Evolutionary conservation across 345 rosid genomes (phyloP), one percentile per base, ranked within the genome.

Genomic region (Carallia pectinifolia): DNA sequence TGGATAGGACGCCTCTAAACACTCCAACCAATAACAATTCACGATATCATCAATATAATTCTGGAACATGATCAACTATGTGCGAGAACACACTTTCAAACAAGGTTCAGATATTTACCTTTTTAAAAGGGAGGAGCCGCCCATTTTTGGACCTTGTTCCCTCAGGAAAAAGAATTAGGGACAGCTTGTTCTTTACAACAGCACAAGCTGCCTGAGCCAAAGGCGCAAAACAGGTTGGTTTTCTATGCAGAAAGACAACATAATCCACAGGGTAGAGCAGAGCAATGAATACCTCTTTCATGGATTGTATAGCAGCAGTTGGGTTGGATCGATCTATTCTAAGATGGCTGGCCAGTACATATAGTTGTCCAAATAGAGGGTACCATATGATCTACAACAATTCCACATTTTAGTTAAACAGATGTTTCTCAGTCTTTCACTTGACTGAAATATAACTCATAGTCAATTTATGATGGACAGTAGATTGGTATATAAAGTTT

Each of bases 91-190:
- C 27, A 15, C 9, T 38, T 34, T 58, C 37, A 44, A 7, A 61
- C 66, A 27, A 67, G n/a, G 61, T 47, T 16, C 1, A 50, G 16
- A 29, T 9, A 17, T 48, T 62, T 47, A 84, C 89, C 89, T 85
- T 87, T 72, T 83, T 85, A 36, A 83, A 87, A 48, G 87, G 86
- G 19, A 80, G 89, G 1, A 85, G 70, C 37, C 81, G 69, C 7
- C 87, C 91, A 62, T 76, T 68, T 73, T 81, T 71, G 48, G 91
- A 87, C 73, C 91, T 72, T 34, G 88, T 85, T 40, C 91, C 91
- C 80, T 87, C 84, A 0, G 91, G 89, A 65, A 85, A 87, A 40
- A 87, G 81, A 59, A 80, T 68, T 50, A 85, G 53, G 29, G 92
- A 87, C 7, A 87, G 76, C 16, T 81, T 72, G 71, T 82, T 74